Percentiles rank a stretch among this genome's conserved stretches.
Conservation (phyloP, 768 basidiomycete species). For the Phaeotremella fagi region DNA sequence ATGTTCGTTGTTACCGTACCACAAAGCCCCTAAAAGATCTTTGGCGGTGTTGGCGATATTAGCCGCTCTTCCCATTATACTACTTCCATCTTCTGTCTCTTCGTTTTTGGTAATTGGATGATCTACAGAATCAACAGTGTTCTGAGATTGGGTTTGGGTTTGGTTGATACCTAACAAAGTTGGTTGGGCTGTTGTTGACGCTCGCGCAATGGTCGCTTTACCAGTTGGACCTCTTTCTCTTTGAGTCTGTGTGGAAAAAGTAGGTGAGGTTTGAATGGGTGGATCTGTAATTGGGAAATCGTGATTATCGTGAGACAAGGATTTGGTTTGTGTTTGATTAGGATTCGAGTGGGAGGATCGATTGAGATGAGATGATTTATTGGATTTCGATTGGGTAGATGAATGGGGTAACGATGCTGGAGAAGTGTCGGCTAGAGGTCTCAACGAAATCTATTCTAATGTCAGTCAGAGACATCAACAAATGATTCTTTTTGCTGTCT, state of each 20-base stretch:
- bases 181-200: conserved; percentile 31
- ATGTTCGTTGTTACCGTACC: conserved; percentile 48
- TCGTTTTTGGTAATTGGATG: no score
- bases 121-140: conserved; percentile 4
- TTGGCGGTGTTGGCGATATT: conserved; percentile 77
- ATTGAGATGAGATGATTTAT: neutral
- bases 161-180: conserved; percentile 15
- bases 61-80: conserved; percentile 61
- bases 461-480: conserved; percentile 18
- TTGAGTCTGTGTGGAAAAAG: neutral
- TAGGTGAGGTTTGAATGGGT: neutral
- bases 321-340: neutral
- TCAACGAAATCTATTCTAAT: conserved; percentile 39
- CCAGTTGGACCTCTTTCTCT: conserved; percentile 1
- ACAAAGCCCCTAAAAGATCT: conserved; percentile 65
- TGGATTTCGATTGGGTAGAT: conserved; percentile 9
- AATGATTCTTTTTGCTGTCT: neutral
- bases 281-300: conserved; percentile 13
- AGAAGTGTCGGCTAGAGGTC: conserved; percentile 45
- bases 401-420: conserved; percentile 46
- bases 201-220: conserved; percentile 29
- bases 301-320: conserved; percentile 12
- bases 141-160: conserved; percentile 2
- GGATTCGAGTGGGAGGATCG: conserved; percentile 1
- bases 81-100: conserved; percentile 47